Base-by-base conservation (phyloP, 148 eudicot species). In the Arctostaphylos glauca region DNA sequence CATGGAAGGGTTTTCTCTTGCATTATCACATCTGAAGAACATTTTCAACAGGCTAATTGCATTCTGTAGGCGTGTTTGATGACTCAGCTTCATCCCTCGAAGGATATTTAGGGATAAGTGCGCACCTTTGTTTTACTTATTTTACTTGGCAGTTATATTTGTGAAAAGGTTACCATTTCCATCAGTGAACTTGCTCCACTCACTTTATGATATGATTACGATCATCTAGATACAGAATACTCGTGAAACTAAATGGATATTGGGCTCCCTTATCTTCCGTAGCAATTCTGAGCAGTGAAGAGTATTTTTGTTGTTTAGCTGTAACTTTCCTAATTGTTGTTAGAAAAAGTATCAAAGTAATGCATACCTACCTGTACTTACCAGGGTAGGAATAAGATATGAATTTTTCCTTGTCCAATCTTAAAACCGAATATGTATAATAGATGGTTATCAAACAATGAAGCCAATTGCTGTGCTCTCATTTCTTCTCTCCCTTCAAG, bases 21-120 rank as follows among this genome's bases (percentile, higher is more conserved):
- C n/a, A 55, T 56, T 56, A 25, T 78, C 8, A n/a, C 6, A 9
- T 10, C 47, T 47, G 25, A 19, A 74, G 53, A n/a, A 46, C 54
- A 74, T 74, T 74, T n/a, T 47, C 54, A 47, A 7, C 77, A 74
- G 47, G 74, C 38, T 70, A 70, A 70, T 9, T 13, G 19, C 74
- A 43, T 38, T 70, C 2, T 4, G 46, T 0, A 43, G 9, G 31
- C 38, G 74, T 68, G 38, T 68, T 68, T 38, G 25, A 72, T 46
- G 23, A 15, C 4, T 72, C 52, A 9, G 52, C 2, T 73, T n/a
- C 19, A 74, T 74, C 15, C 31, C n/a, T 16, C 18, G 21, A 59
- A 1, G 23, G 77, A 19, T 74, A 19, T 74, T 74, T n/a, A 2
- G 56, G 47, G 77, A 47, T 10, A 31, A 47, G 54, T 47, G 54